Base-by-base conservation (phyloP, 148 eudicot genomes). In the Agrostemma githago region DNA sequence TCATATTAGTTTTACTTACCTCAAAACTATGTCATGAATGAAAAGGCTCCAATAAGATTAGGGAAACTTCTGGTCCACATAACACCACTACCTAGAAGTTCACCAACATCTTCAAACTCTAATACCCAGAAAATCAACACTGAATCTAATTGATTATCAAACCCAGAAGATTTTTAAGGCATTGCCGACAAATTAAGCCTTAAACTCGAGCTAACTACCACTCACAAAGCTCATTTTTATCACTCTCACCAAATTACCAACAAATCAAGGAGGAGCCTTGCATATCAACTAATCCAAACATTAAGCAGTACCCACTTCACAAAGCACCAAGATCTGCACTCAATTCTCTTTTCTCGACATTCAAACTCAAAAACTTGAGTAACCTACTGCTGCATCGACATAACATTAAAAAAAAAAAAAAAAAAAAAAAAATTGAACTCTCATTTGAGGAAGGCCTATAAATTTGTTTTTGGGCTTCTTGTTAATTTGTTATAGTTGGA, bases 301-400 rank as follows among this genome's bases (percentile, higher is more conserved):
- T 77, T 34, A 66, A 42, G 46, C 66, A 66, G 26, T 21, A 34
- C 37, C 21, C 65, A 44, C 37, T n/a, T 46, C 16, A 77, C 37
- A 16, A 8, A 57, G 17, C n/a, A 37, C 48, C 82, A 79, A 79
- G 82, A 79, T 79, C 82, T 79, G 65, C 70, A 74, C 60, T 39
- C 15, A 78, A 72, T 43, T 37, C n/a, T 3, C 14, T 39, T 6
- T 5, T 4, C 26, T 66, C 21, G 39, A 40, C 3, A 38, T 12
- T 12, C 14, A 37, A 0, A 40, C 48, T n/a, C 48, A 4, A 66
- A 66, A 66, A 66, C 7, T 14, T 39, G 20, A 41, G 68, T 37
- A 19, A 48, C 51, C 51, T 16, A 9, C 48, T 58, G 2, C 7
- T 17, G 16, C 21, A 19, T 60, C 26, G 11, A 26, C n/a, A 62